Evolutionary conservation across 345 rosid species (phyloP).

Genomic region (Aquilaria yunnanensis): DNA sequence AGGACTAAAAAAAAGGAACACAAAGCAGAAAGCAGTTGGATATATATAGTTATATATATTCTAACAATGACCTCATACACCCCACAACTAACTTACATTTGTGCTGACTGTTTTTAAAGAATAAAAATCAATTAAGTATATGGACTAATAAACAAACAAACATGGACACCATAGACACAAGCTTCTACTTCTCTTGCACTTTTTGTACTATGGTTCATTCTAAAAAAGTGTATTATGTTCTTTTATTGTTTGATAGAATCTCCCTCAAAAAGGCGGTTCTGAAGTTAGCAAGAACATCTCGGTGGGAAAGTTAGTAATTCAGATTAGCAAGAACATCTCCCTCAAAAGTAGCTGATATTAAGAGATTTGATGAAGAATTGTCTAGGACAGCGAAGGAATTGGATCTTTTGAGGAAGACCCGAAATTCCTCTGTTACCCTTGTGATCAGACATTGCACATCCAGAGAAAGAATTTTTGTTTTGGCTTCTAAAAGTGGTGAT

Average conservation of each 20-base stretch:
- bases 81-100: too few species aligned
- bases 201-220: neutral
- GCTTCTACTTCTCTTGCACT: neutral
- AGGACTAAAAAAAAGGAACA: too few species aligned
- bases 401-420: conserved; percentile 41
- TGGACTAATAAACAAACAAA: too few species aligned
- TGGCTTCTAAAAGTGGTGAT: conserved; percentile 16
- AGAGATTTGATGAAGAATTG: conserved; percentile 37
- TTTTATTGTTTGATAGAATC: conserved; percentile 17
- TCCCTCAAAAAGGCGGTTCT: conserved; percentile 12
- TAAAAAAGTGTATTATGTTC: neutral
- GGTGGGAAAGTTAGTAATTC: conserved; percentile 9
- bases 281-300: conserved; percentile 15
- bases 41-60: too few species aligned
- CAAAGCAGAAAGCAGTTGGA: too few species aligned
- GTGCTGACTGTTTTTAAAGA: too few species aligned
- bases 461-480: conserved; percentile 21
- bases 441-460: conserved; percentile 32
- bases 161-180: too few species aligned
- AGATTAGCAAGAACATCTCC: conserved; percentile 29
- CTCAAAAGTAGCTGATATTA: conserved; percentile 39
- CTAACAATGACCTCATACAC: too few species aligned
- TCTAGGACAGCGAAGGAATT: conserved; percentile 40
- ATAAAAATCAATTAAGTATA: too few species aligned
- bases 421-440: conserved; percentile 31